Base-by-base conservation (phyloP, 2,329 filamentous ascomycete genomes). In the Periconia macrospinosa region DNA sequence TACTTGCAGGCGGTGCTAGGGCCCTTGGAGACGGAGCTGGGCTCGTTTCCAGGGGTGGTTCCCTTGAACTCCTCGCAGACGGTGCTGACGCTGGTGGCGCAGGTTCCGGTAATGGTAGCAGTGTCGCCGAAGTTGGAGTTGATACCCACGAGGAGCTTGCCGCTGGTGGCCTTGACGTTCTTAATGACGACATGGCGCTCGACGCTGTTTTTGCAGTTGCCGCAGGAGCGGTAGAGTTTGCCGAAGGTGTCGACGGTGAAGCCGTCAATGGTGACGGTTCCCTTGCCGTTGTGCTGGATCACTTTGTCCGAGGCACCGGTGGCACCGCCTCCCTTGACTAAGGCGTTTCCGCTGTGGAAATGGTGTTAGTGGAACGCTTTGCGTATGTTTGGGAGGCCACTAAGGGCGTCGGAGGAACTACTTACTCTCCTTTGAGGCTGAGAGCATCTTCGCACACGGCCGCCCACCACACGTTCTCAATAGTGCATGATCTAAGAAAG, bases 91-190 rank as follows among this genome's bases (percentile, higher is more conserved):
- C 45, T 50, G 5, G 56, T 63, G 44, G 62, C 50, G 50, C 62
- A 67, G 11, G 62, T 61, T 44, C 60, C 59, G 6, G 52, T 58
- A 54, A 72, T 67, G 27, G 65, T 75, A 54, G 76, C 77, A 1
- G 77, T 79, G 60, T 79, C 79, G 15, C 77, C 77, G 49, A 75
- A 80, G 73, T 80, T 81, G 42, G 68, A 71, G 69, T 80, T 81
- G 65, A 81, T 79, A 40, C 78, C 76, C 54, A 72, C 76, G 27
- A 78, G 67, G 42, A 69, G 73, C 45, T 47, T 42, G 50, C 67
- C 62, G 18, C 63, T 59, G 42, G 73, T 72, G 45, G 73, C 74
- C 11, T 64, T 65, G 45, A 76, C 63, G 55, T 73, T 72, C 56
- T 74, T 64, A 43, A 80, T 67, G 47, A 76, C 67, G 48, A 78